Evolutionary conservation across 2,329 filamentous ascomycete species (phyloP).

Genomic region (Thermomyces lanuginosus): DNA sequence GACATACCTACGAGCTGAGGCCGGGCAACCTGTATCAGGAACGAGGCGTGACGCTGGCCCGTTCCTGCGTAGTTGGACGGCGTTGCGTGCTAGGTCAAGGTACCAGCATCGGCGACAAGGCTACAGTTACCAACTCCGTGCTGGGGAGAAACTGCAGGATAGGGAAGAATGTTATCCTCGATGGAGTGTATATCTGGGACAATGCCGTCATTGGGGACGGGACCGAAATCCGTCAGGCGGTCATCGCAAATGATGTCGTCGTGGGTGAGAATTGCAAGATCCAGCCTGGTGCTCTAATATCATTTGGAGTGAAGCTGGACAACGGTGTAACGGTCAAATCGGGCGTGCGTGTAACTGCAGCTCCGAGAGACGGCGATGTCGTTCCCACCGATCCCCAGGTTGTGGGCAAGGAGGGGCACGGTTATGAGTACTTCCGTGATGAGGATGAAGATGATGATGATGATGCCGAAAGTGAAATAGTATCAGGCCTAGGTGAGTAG

Average conservation of each 20-base stretch:
- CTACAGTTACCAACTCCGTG: slow-evolving; percentile 55
- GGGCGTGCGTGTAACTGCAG: slow-evolving; percentile 28
- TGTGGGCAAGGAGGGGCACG: slow-evolving; percentile 43
- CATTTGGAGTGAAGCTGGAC: slow-evolving; percentile 57
- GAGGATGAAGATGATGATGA: slow-evolving; percentile 51
- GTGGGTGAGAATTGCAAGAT: slow-evolving; percentile 58
- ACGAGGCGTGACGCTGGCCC: slow-evolving; percentile 55
- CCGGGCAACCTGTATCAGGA: slow-evolving; percentile 63
- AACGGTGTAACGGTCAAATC: slow-evolving; percentile 36
- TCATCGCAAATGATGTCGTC: slow-evolving; percentile 56
- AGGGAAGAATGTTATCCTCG: slow-evolving; percentile 64
- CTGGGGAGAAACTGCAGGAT: slow-evolving; percentile 77
- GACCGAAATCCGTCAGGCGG: slow-evolving; percentile 50
- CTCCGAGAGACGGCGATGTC: slow-evolving; percentile 29
- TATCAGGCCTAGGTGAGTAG: slow-evolving; percentile 23
- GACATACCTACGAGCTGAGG: slow-evolving; percentile 57
- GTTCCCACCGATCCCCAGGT: slow-evolving; percentile 33
- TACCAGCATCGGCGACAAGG: slow-evolving; percentile 58
- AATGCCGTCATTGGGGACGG: slow-evolving; percentile 61
- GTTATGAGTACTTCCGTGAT: slow-evolving; percentile 48
- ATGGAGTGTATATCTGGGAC: slow-evolving; percentile 79
- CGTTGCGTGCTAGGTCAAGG: slow-evolving; percentile 60
- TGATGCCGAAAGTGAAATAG: slow-evolving; percentile 49
- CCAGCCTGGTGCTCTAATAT: slow-evolving; percentile 58
- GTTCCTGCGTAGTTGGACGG: slow-evolving; percentile 52